Evolutionary conservation across 208 protist genomes (phyloP).

Genomic region (Porcisia hertigi): DNA sequence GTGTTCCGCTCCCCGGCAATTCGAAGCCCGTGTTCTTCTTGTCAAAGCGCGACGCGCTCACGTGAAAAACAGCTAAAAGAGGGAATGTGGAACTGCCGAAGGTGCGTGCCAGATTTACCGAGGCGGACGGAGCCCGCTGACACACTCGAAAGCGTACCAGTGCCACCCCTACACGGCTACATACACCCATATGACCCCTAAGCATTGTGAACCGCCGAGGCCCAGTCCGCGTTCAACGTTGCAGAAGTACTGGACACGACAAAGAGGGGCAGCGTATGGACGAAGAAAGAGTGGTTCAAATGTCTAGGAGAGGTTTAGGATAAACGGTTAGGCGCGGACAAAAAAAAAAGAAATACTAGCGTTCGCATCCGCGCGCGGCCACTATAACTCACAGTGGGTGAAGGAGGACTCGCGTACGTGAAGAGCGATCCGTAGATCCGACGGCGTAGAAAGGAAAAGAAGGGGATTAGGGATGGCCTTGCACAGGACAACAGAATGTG

Average conservation of each 20-base stretch:
- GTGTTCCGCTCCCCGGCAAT: neutral
- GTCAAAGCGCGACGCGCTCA: conserved; percentile 6
- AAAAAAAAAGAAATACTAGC: neutral
- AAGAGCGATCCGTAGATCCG: neutral
- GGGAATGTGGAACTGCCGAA: conserved; percentile 6
- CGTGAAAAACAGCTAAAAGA: conserved; percentile 1
- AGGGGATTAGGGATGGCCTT: neutral
- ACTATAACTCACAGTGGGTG: neutral
- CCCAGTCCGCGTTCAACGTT: neutral
- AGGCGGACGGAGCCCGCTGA: neutral
- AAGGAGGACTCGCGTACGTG: neutral
- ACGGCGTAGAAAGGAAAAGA: neutral
- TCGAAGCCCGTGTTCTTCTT: neutral
- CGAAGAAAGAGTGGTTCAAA: neutral
- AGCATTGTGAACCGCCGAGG: conserved; percentile 1
- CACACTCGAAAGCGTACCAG: conserved; percentile 3
- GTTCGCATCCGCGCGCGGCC: neutral
- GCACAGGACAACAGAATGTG: neutral
- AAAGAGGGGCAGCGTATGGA: neutral
- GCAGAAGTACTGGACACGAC: neutral
- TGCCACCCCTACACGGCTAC: conserved; percentile 1
- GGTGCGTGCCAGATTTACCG: conserved; percentile 1
- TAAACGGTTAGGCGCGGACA: neutral
- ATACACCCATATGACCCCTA: neutral
- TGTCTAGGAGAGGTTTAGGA: neutral